Conservation (phyloP, 371 early-diverging fungal species). For the Mortierella sp. region DNA sequence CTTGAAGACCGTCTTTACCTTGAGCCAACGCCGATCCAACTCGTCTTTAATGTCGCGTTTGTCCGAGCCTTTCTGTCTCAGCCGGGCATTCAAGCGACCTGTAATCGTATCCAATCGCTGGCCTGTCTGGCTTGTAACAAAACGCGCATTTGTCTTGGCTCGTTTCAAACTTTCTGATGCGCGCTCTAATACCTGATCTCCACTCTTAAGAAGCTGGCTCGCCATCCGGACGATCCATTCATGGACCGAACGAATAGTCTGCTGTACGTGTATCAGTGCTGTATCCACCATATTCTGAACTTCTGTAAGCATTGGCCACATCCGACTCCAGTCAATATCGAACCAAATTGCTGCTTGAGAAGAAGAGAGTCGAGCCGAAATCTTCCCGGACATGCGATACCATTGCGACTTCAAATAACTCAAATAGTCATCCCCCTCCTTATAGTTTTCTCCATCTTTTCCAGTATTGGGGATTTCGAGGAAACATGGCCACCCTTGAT, state of each 20-base stretch:
- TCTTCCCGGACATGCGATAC: constrained; percentile 4
- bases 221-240: background rate
- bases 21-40: background rate
- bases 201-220: background rate
- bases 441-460: background rate
- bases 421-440: constrained; percentile 16
- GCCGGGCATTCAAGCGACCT: too few relatives aligned
- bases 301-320: background rate
- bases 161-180: background rate
- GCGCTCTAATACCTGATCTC: background rate
- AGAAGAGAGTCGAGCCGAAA: background rate
- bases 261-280: background rate
- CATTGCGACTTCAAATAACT: constrained; percentile 9
- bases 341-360: background rate
- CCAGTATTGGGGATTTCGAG: background rate
- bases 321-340: background rate
- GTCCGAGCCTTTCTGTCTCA: too few relatives aligned
- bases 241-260: background rate
- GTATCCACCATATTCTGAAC: background rate
- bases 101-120: too few relatives aligned
- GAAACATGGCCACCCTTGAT: background rate
- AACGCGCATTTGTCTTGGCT: too few relatives aligned
- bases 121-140: too few relatives aligned
- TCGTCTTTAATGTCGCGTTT: too few relatives aligned
- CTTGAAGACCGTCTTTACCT: constrained; percentile 18